These are phyloP conservation scores for Candida coquimbonensis DNA, from an alignment of 805 yeast genomes.

Conservation along the genomic window DNA sequence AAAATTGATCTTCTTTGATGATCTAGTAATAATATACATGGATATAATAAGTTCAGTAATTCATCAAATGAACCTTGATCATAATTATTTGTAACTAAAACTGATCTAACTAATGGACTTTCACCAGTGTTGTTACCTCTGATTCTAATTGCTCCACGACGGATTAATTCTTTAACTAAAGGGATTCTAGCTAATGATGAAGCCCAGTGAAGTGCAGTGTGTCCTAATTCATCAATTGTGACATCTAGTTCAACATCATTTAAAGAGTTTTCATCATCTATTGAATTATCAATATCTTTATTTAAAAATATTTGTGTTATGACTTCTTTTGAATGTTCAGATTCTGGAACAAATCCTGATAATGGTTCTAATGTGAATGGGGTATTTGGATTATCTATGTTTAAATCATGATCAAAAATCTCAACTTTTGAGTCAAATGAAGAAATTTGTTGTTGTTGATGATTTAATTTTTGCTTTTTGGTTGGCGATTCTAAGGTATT, in stretches of 20 bases:
- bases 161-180: slow-evolving; percentile 62
- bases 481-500: slow-evolving; percentile 28
- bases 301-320: slow-evolving; percentile 47
- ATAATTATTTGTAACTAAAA: slow-evolving; percentile 75
- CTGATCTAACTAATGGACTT: slow-evolving; percentile 78
- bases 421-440: slow-evolving; percentile 12
- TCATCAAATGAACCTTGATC: slow-evolving; percentile 70
- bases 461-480: slow-evolving; percentile 25
- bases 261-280: slow-evolving; percentile 20
- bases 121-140: slow-evolving; percentile 83
- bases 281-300: slow-evolving; percentile 28
- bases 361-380: slow-evolving; percentile 47
- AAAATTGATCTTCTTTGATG: slow-evolving; percentile 70
- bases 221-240: slow-evolving; percentile 89
- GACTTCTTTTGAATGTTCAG: slow-evolving; percentile 34
- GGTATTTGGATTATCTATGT: slow-evolving; percentile 33
- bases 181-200: slow-evolving; percentile 78
- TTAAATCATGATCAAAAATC: slow-evolving; percentile 31
- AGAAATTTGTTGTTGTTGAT: neutral
- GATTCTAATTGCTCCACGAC: slow-evolving; percentile 58
- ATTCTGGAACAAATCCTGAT: slow-evolving; percentile 22
- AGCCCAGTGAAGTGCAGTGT: slow-evolving; percentile 94
- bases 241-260: slow-evolving; percentile 58
- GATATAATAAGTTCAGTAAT: slow-evolving; percentile 66
- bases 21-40: slow-evolving; percentile 61